phyloP scores from a whole-genome alignment of 1,284 basidiomycete genomes.

The Ustilago vetiveriae region DNA sequence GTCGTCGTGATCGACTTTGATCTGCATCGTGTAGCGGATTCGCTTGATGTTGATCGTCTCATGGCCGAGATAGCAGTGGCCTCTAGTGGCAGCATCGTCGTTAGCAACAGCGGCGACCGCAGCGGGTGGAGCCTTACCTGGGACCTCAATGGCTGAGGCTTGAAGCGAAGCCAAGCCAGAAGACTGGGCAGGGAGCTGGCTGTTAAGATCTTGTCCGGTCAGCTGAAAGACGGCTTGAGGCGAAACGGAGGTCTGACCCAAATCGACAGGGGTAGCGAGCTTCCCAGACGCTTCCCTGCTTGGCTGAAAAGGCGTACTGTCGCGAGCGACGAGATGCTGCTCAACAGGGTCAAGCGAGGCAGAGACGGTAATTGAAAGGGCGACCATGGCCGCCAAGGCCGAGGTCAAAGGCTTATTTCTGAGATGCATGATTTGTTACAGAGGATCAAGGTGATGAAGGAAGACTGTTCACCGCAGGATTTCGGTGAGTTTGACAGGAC shows the following conservation, averaged over 20 bases:
- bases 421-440: too few species aligned
- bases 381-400: constrained; percentile 29
- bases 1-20: constrained; percentile 28
- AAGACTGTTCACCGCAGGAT: too few species aligned
- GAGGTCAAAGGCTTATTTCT: constrained; percentile 7
- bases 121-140: neutral
- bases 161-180: neutral
- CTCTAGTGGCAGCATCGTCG: constrained; percentile 3
- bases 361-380: constrained; percentile 21
- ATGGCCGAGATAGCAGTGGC: constrained; percentile 28
- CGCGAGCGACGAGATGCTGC: constrained; percentile 19
- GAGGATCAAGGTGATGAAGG: too few species aligned
- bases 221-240: constrained; percentile 17
- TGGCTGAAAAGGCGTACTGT: neutral
- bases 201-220: constrained; percentile 29
- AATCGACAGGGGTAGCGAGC: constrained; percentile 20
- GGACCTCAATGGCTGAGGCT: constrained; percentile 7
- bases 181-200: neutral
- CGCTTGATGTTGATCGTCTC: constrained; percentile 18
- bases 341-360: constrained; percentile 22
- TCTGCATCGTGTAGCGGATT: constrained; percentile 31
- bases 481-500: too few species aligned
- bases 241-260: neutral
- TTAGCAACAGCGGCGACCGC: neutral
- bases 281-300: constrained; percentile 23